phyloP scores from a whole-genome alignment of 2,329 filamentous ascomycete species.

The Pyrenochaeta sp. region DNA sequence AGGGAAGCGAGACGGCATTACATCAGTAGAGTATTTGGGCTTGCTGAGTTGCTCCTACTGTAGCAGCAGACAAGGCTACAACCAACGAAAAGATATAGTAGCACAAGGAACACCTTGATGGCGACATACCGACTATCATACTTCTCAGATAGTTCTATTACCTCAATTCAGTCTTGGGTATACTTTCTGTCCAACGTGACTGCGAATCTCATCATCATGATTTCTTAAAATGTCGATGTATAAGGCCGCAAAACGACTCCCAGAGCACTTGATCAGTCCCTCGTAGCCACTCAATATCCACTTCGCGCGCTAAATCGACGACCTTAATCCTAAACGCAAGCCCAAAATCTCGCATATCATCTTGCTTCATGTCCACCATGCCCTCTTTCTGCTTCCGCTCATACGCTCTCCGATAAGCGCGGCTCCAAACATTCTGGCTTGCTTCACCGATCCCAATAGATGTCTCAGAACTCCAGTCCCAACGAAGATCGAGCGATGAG shows the following conservation, averaged over 20 bases:
- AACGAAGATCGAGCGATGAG: constrained; percentile 66
- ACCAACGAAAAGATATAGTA: neutral
- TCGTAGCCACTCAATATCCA: constrained; percentile 73
- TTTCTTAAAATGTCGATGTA: constrained; percentile 36
- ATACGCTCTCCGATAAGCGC: constrained; percentile 73
- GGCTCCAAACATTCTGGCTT: constrained; percentile 78
- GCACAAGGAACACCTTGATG: neutral
- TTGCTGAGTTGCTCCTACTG: neutral
- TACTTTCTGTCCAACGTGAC: too few relatives aligned
- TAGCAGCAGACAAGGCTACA: neutral
- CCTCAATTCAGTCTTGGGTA: neutral
- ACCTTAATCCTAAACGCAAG: constrained; percentile 53
- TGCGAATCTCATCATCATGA: neutral
- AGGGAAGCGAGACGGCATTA: neutral
- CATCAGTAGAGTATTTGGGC: neutral
- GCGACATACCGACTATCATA: neutral
- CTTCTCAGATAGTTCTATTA: neutral
- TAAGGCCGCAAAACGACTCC: constrained; percentile 85
- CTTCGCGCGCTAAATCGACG: constrained; percentile 44
- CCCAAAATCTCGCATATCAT: constrained; percentile 34
- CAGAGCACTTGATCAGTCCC: constrained; percentile 78
- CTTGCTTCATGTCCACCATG: constrained; percentile 32
- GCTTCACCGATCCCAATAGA: constrained; percentile 69
- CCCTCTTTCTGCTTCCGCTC: constrained; percentile 41
- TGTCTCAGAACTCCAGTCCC: constrained; percentile 67